These are phyloP conservation scores for Penicilliopsis zonata DNA, from an alignment of 495 filamentous ascomycete genomes.

Conservation along the genomic window DNA sequence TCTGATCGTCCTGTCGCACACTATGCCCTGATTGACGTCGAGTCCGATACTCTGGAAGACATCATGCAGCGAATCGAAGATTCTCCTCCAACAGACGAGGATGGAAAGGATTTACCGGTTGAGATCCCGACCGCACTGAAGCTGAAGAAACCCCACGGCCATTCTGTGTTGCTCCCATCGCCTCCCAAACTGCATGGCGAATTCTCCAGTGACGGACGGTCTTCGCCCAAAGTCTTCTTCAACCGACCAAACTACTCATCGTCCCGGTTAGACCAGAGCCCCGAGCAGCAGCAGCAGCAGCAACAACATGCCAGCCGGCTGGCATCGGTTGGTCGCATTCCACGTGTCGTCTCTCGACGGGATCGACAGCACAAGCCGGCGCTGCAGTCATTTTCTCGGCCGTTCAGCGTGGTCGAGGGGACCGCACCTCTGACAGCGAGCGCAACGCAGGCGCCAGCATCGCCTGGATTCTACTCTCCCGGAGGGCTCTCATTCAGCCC, in stretches of 20 bases:
- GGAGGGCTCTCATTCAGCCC: slow-evolving; percentile 18
- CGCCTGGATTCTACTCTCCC: slow-evolving; percentile 11
- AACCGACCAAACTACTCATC: slow-evolving; percentile 13
- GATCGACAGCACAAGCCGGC: slow-evolving; percentile 58
- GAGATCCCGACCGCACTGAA: slow-evolving; percentile 20
- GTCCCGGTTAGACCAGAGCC: slow-evolving; percentile 8
- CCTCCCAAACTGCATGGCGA: slow-evolving; percentile 36
- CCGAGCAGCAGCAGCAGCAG: slow-evolving; percentile 16
- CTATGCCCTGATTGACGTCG: slow-evolving; percentile 72
- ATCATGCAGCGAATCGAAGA: slow-evolving; percentile 51
- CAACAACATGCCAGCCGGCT: too few species aligned
- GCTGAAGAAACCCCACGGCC: slow-evolving; percentile 26
- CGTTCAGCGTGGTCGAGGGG: slow-evolving; percentile 47
- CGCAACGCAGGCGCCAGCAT: slow-evolving; percentile 11
- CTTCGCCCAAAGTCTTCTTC: slow-evolving; percentile 32
- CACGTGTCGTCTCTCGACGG: slow-evolving; percentile 63
- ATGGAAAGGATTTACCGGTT: slow-evolving; percentile 10
- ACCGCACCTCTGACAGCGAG: slow-evolving; percentile 16
- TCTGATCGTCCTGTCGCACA: slow-evolving; percentile 47
- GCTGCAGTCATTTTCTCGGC: slow-evolving; percentile 75
- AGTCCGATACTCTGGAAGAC: slow-evolving; percentile 54
- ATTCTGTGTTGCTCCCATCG: slow-evolving; percentile 43
- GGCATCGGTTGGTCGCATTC: slow-evolving; percentile 81
- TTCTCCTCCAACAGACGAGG: slow-evolving; percentile 31
- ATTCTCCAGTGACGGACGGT: slow-evolving; percentile 22